Percentiles rank a stretch among this genome's conserved stretches.
These are phyloP conservation scores for Zymoseptoria tritici DNA, from an alignment of 2,329 filamentous ascomycete species.

Conservation along the genomic window DNA sequence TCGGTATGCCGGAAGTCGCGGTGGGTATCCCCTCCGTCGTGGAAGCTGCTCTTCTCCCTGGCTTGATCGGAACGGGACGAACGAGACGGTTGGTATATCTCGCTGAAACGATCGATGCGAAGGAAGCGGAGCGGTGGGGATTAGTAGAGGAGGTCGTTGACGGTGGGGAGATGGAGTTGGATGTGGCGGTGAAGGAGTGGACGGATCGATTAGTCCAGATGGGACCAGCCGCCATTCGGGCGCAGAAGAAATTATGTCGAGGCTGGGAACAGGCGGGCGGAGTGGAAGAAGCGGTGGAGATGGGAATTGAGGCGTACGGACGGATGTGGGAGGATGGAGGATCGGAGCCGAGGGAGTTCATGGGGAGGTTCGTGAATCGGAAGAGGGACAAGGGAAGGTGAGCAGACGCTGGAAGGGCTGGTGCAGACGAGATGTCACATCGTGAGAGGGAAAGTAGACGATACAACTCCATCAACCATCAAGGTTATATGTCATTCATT, in stretches of 20 bases:
- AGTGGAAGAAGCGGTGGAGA: conserved; percentile 18
- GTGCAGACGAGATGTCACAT: not conserved
- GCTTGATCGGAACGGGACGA: conserved; percentile 33
- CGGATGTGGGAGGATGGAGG: conserved; percentile 20
- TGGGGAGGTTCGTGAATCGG: conserved; percentile 18
- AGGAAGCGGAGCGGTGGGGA: conserved; percentile 30
- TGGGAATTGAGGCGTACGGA: conserved; percentile 22
- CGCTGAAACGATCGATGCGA: conserved; percentile 30
- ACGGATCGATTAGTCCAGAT: conserved; percentile 23
- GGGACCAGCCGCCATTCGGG: conserved; percentile 28
- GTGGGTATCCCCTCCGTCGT: conserved; percentile 35
- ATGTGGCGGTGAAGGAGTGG: conserved; percentile 30
- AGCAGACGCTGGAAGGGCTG: too few relatives aligned
- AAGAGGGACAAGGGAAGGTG: not conserved
- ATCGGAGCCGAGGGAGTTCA: conserved; percentile 18
- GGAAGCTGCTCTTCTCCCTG: conserved; percentile 33
- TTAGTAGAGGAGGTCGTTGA: conserved; percentile 32
- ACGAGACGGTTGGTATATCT: conserved; percentile 32
- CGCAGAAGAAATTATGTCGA: conserved; percentile 28
- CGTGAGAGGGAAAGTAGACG: not conserved
- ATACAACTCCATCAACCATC: not conserved
- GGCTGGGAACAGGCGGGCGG: conserved; percentile 20
- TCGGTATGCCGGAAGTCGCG: conserved; percentile 36
- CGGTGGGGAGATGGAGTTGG: conserved; percentile 18
- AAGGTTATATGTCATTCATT: not conserved